Conservation (phyloP, 495 filamentous ascomycete species). For the Penicillium paxilli region DNA sequence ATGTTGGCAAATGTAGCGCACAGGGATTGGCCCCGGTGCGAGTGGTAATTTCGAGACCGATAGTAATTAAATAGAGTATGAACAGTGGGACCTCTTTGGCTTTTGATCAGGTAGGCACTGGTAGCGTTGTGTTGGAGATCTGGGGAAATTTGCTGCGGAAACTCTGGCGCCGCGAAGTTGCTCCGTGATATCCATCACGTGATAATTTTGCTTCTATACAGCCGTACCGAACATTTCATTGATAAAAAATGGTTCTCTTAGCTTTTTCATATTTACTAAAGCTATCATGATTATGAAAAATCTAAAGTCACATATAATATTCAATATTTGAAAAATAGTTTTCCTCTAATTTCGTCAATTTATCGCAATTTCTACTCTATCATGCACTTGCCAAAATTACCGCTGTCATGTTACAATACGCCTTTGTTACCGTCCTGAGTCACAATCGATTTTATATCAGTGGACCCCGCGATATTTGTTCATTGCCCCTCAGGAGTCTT, state of each 20-base stretch:
- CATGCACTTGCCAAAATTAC: conserved; percentile 6
- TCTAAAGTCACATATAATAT: too few relatives aligned
- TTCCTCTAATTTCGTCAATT: background rate
- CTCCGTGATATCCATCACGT: conserved; percentile 29
- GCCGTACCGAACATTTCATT: background rate
- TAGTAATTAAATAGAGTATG: background rate
- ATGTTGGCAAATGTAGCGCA: conserved; percentile 48
- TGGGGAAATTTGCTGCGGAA: conserved; percentile 28
- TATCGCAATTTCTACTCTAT: background rate
- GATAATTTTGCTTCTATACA: background rate
- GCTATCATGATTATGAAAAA: too few relatives aligned
- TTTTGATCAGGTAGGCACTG: conserved; percentile 4
- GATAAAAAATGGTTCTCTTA: background rate
- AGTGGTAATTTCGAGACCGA: background rate
- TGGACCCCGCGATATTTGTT: conserved; percentile 36
- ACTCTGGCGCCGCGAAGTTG: conserved; percentile 27
- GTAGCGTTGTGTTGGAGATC: conserved; percentile 17
- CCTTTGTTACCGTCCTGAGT: conserved; percentile 13
- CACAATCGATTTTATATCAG: conserved; percentile 27
- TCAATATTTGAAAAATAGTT: background rate
- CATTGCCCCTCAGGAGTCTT: conserved; percentile 25
- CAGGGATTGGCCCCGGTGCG: conserved; percentile 18
- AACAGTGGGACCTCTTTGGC: background rate
- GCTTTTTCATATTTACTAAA: too few relatives aligned
- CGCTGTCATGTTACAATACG: conserved; percentile 11